Conservation (phyloP, 2,329 filamentous ascomycete species). For the Curvularia hawaiiensis region DNA sequence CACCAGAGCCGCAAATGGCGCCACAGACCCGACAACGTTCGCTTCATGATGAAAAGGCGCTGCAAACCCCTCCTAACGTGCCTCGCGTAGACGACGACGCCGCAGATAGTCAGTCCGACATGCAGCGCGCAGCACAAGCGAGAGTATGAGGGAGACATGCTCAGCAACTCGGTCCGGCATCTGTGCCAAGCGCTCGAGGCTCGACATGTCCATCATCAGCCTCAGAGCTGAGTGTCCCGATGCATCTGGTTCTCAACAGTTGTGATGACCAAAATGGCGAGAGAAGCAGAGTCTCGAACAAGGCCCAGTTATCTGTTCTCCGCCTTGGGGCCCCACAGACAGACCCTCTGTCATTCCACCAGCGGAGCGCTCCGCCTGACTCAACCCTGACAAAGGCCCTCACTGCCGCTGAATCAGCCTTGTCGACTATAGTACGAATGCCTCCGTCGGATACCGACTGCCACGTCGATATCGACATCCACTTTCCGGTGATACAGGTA, state of each 20-base stretch:
- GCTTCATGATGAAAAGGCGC: not conserved
- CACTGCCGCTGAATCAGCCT: slow-evolving; percentile 5
- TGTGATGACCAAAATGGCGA: not conserved
- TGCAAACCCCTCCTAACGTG: slow-evolving; percentile 1
- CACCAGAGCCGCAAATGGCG: slow-evolving; percentile 2
- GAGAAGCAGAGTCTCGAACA: slow-evolving; percentile 9
- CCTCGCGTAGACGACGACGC: slow-evolving; percentile 7
- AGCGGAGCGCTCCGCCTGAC: not conserved
- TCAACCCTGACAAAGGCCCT: slow-evolving; percentile 1
- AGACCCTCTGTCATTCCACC: slow-evolving; percentile 1
- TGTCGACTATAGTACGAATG: slow-evolving; percentile 4
- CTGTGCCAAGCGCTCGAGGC: not conserved
- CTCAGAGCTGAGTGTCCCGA: not conserved
- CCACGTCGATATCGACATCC: not conserved
- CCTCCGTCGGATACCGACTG: not conserved
- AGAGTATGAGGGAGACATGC: not conserved
- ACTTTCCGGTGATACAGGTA: not conserved
- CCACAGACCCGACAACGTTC: not conserved
- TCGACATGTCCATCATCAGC: not conserved
- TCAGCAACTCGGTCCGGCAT: slow-evolving; percentile 8
- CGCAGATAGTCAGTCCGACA: not conserved
- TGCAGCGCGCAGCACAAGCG: not conserved
- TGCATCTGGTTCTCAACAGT: slow-evolving; percentile 6
- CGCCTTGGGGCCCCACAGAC: slow-evolving; percentile 7
- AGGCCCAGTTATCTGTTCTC: slow-evolving; percentile 6